Evolutionary conservation across 2,329 filamentous ascomycete species (phyloP).

Genomic region (Diaporthe sp.): DNA sequence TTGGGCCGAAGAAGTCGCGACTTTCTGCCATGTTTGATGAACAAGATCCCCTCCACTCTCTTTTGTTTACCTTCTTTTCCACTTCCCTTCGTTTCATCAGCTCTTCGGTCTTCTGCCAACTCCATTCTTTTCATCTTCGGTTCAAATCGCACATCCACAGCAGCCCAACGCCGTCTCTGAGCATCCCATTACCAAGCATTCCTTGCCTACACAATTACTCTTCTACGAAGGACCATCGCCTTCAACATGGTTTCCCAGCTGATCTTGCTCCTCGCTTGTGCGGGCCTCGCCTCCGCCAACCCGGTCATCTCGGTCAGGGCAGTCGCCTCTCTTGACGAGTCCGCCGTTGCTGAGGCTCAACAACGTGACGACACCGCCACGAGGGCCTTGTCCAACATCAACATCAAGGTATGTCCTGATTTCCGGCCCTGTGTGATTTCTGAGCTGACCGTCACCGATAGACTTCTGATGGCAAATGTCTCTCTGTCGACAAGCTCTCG

Average conservation of each 20-base stretch:
- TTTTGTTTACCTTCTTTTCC: conserved; percentile 1
- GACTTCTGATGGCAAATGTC: conserved; percentile 57
- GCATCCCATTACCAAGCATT: neutral
- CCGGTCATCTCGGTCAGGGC: conserved; percentile 45
- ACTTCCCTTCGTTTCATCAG: neutral
- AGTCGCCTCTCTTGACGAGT: conserved; percentile 53
- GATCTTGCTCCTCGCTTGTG: conserved; percentile 25
- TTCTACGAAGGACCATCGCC: neutral
- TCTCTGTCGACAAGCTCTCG: conserved; percentile 58
- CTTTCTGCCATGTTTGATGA: neutral
- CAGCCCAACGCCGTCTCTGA: neutral
- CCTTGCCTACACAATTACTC: neutral
- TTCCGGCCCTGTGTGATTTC: neutral
- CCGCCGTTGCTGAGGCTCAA: conserved; percentile 58
- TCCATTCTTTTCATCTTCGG: neutral
- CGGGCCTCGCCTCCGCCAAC: conserved; percentile 43
- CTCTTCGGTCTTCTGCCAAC: neutral
- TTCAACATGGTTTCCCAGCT: conserved; percentile 12
- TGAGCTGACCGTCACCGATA: conserved; percentile 35
- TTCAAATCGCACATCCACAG: neutral
- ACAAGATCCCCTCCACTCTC: neutral
- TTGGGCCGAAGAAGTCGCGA: neutral
- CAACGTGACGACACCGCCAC: conserved; percentile 57
- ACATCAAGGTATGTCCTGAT: conserved; percentile 52
- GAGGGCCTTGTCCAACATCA: conserved; percentile 54